phyloP scores from a whole-genome alignment of 352 stramenopile genomes.

The Pythium grandisporangium region DNA sequence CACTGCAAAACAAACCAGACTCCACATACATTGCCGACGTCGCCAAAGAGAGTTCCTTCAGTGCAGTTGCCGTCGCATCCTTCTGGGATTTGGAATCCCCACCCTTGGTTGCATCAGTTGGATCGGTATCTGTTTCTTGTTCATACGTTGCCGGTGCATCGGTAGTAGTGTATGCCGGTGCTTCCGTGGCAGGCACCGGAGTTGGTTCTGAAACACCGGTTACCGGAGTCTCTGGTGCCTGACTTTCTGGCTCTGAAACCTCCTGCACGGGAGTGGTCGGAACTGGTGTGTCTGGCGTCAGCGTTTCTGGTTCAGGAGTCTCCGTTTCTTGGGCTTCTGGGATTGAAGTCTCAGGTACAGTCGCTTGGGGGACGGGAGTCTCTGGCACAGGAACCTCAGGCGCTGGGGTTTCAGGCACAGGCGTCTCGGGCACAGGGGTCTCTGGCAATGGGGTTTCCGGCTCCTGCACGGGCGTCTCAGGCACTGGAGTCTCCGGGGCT shows the following conservation, averaged over 20 bases:
- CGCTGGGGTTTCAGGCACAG: background rate
- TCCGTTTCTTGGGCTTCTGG: too few relatives aligned
- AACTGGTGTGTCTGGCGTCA: too few relatives aligned
- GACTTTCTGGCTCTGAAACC: too few relatives aligned
- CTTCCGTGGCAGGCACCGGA: background rate
- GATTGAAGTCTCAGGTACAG: too few relatives aligned
- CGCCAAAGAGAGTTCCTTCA: conserved; percentile 4
- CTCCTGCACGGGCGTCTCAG: background rate
- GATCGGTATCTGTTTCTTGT: conserved; percentile 1
- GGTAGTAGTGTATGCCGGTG: background rate
- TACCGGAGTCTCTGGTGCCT: too few relatives aligned
- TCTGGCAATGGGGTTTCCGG: conserved; percentile 1
- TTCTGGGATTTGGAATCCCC: too few relatives aligned
- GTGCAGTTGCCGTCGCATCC: background rate
- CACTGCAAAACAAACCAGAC: conserved; percentile 2
- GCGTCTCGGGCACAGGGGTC: background rate
- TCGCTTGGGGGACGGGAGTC: too few relatives aligned
- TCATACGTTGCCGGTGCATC: background rate
- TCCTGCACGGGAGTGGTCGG: too few relatives aligned
- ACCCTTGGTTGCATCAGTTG: background rate
- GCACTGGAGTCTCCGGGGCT: background rate
- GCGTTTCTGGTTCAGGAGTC: too few relatives aligned
- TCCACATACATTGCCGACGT: conserved; percentile 5
- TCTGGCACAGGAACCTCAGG: background rate
- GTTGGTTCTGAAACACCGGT: too few relatives aligned